These are phyloP conservation scores for Cubamyces sp. DNA, from an alignment of 768 basidiomycete genomes.

Conservation along the genomic window DNA sequence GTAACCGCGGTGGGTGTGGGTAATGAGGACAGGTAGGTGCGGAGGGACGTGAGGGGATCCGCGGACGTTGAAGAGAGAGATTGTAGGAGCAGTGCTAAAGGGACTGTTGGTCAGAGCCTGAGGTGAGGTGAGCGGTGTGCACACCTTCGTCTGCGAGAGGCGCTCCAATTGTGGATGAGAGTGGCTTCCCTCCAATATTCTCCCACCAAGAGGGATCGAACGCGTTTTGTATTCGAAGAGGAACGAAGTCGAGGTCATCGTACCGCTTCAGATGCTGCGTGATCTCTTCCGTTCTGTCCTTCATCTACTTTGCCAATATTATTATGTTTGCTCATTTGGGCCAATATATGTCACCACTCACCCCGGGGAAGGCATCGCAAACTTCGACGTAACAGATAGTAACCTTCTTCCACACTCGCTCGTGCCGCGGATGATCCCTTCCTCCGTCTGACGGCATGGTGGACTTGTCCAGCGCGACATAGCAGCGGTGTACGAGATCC, in stretches of 20 bases:
- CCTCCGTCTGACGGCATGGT: slow-evolving; percentile 51
- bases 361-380: slow-evolving; percentile 61
- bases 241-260: slow-evolving; percentile 57
- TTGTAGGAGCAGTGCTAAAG: slow-evolving; percentile 32
- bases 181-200: slow-evolving; percentile 41
- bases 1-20: slow-evolving; percentile 76
- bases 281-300: slow-evolving; percentile 59
- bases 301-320: slow-evolving; percentile 44
- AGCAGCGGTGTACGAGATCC: slow-evolving; percentile 63
- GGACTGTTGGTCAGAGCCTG: not conserved
- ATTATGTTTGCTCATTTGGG: not conserved
- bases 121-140: not conserved
- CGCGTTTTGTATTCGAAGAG: slow-evolving; percentile 72
- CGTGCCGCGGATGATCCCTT: slow-evolving; percentile 66
- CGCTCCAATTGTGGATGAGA: slow-evolving; percentile 39
- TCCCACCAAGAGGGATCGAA: slow-evolving; percentile 75
- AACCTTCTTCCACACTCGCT: slow-evolving; percentile 63
- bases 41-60: slow-evolving; percentile 40
- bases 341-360: slow-evolving; percentile 37
- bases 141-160: slow-evolving; percentile 60
- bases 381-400: slow-evolving; percentile 73
- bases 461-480: slow-evolving; percentile 38
- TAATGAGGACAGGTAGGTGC: slow-evolving; percentile 60
- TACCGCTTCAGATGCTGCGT: slow-evolving; percentile 51
- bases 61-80: slow-evolving; percentile 20